phyloP scores from a whole-genome alignment of 2,329 filamentous ascomycete species.

The Bipolaris cookei region DNA sequence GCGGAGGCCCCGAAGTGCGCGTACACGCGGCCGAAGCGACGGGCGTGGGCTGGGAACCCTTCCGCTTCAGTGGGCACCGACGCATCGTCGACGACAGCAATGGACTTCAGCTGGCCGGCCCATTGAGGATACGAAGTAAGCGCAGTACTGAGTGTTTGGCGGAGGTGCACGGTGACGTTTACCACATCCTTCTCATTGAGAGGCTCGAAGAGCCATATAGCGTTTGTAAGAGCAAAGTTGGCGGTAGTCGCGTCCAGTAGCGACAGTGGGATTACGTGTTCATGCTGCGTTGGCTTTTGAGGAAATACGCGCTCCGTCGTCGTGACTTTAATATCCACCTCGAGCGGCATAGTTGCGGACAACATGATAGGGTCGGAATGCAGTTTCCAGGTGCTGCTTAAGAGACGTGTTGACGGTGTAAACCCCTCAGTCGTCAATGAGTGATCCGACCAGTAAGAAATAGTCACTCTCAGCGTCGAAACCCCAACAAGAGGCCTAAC shows the following conservation, averaged over 20 bases:
- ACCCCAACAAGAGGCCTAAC: neutral
- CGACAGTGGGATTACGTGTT: slow-evolving; percentile 8
- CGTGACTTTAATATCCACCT: slow-evolving; percentile 5
- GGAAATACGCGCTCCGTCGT: slow-evolving; percentile 4
- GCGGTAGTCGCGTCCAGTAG: slow-evolving; percentile 17
- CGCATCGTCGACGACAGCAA: slow-evolving; percentile 1
- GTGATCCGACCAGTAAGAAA: neutral
- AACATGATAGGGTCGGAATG: slow-evolving; percentile 2
- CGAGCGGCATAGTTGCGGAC: slow-evolving; percentile 4
- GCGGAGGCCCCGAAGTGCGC: slow-evolving; percentile 5
- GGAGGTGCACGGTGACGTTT: slow-evolving; percentile 4
- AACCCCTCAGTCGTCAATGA: neutral
- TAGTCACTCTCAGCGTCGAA: neutral
- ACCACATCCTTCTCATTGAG: neutral
- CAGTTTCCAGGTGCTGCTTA: slow-evolving; percentile 6
- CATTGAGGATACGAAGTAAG: slow-evolving; percentile 16
- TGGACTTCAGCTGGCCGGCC: slow-evolving; percentile 8
- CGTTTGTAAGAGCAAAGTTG: slow-evolving; percentile 14
- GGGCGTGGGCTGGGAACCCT: slow-evolving; percentile 12
- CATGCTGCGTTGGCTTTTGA: neutral
- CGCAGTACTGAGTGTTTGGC: slow-evolving; percentile 10
- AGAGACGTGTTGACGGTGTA: slow-evolving; percentile 1
- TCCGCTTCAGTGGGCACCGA: slow-evolving; percentile 4
- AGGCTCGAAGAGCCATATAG: slow-evolving; percentile 16
- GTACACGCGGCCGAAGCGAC: slow-evolving; percentile 17